Evolutionary conservation across 164 flowering plant species (phyloP), one percentile per base, ranked within the genome.

Genomic region (Macadamia integrifolia): DNA sequence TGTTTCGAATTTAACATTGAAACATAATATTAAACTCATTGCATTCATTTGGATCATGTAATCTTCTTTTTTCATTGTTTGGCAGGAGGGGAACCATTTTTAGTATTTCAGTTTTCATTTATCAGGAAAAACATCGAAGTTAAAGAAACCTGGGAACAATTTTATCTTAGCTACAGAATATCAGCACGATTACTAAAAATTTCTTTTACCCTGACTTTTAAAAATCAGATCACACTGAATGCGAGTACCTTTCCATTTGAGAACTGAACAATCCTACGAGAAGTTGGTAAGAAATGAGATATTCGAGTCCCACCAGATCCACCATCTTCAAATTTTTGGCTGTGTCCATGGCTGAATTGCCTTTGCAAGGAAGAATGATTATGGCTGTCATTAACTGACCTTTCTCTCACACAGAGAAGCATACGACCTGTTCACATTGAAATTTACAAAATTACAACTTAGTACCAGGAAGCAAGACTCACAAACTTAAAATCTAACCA

Each of bases 341-440:
- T 76, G 63, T 85, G 95, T n/a, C 98, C 98, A 66, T 89, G 92
- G 77, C 98, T 93, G 71, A 93, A 93, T 65, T 93, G 98, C 77
- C 97, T 85, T 75, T 93, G 98, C 80, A 93, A 76, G 46, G 98
- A 91, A 29, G 97, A 84, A 76, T 85, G 93, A 32, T 72, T 89
- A 23, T 80, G 83, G 66, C 62, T 88, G 61, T 87, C 98, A 57
- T 82, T 77, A 40, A 73, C 44, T 14, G 94, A 80, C 75, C 98
- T 89, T 77, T 93, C 98, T 77, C 98, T 82, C 60, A 88, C 91
- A 75, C 98, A 91, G 48, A 93, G 94, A 81, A 93, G 98, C 98
- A 93, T 91, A 17, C 98, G 96, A 62, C 98, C 98, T 93, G 80
- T 60, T 31, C 11, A 56, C 40, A 35, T 35, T 35, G 40, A 35